Percentiles rank a stretch among this genome's conserved stretches.
phyloP scores from a whole-genome alignment of 345 rosid species.

The Theobroma cacao region DNA sequence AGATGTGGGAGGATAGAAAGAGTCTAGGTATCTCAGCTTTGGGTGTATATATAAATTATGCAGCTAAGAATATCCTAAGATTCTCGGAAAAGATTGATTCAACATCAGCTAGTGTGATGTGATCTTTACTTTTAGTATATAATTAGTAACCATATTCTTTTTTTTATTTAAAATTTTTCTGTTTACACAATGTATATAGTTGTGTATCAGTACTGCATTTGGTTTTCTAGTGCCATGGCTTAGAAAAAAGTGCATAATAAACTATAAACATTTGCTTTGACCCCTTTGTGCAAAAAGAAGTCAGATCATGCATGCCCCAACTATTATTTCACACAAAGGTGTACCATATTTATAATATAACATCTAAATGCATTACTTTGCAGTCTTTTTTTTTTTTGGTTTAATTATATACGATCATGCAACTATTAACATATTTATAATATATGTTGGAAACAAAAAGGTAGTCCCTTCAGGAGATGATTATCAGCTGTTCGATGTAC shows the following conservation, averaged over 20 bases:
- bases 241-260: neutral
- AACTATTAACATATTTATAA: too few species aligned
- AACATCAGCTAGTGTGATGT: conserved; percentile 12
- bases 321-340: neutral
- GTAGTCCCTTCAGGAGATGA: neutral
- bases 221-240: neutral
- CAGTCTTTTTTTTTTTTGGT: neutral
- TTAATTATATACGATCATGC: too few species aligned
- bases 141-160: neutral
- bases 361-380: neutral
- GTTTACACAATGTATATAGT: neutral
- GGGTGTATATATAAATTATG: neutral
- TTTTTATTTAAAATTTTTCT: neutral
- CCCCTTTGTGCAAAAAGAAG: neutral
- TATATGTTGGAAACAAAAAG: neutral
- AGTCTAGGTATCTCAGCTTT: conserved; percentile 19
- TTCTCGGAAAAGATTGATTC: conserved; percentile 27
- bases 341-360: neutral
- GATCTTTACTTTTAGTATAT: conserved; percentile 12
- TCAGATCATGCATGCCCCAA: neutral
- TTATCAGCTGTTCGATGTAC: neutral
- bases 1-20: neutral
- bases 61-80: conserved; percentile 27
- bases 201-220: neutral
- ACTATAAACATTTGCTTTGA: neutral